phyloP scores from a whole-genome alignment of 2,329 filamentous ascomycete genomes.

The Karstenula rhodostoma region DNA sequence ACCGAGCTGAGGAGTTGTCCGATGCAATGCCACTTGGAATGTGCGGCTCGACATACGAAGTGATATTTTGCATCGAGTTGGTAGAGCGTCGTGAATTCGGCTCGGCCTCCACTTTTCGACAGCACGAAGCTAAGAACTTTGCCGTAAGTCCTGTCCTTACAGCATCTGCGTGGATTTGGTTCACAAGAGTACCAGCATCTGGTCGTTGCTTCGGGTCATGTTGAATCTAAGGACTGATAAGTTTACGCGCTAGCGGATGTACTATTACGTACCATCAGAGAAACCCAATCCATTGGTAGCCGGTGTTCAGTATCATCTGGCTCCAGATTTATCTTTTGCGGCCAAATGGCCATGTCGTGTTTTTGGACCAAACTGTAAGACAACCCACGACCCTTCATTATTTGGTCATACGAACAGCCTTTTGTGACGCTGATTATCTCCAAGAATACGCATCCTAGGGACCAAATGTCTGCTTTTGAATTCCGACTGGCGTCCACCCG shows the following conservation, averaged over 20 bases:
- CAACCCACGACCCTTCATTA: conserved; percentile 2
- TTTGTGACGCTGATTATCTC: conserved; percentile 26
- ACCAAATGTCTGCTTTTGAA: conserved; percentile 24
- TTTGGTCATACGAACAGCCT: conserved; percentile 22
- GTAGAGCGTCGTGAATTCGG: not conserved
- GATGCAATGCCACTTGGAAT: not conserved
- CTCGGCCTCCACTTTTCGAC: not conserved
- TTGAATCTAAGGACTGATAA: not conserved
- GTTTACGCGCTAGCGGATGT: not conserved
- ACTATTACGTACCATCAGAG: not conserved
- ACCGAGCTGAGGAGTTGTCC: not conserved
- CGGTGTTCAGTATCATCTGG: not conserved
- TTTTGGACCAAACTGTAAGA: not conserved
- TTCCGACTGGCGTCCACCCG: conserved; percentile 17
- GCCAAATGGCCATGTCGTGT: not conserved
- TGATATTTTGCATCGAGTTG: not conserved
- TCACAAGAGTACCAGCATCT: not conserved
- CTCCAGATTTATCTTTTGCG: not conserved
- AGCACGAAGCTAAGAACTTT: conserved; percentile 1
- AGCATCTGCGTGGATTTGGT: not conserved
- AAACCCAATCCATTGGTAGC: not conserved
- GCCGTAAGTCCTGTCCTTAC: not conserved
- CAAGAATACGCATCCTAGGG: conserved; percentile 27
- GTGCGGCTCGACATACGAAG: not conserved
- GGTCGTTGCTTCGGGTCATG: conserved; percentile 1